Conservation (phyloP, 257 asterid genomes). For the Scutellaria baicalensis region DNA sequence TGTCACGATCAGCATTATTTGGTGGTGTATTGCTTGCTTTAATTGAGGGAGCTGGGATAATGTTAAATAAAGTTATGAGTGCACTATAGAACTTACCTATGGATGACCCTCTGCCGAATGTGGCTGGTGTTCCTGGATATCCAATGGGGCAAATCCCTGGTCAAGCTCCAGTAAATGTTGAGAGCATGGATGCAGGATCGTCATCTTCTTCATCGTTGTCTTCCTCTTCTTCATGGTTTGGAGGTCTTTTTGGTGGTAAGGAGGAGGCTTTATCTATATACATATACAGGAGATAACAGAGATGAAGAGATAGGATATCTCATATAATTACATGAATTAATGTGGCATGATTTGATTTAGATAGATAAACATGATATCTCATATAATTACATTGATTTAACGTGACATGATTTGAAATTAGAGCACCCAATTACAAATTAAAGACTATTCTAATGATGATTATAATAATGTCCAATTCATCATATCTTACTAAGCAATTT, state of each 20-base stretch:
- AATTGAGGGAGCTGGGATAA: constrained; percentile 86
- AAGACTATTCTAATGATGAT: no score
- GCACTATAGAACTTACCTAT: constrained; percentile 46
- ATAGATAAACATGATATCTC: no score
- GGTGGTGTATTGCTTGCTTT: constrained; percentile 82
- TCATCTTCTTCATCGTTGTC: constrained; percentile 33
- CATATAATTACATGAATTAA: no score
- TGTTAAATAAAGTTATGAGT: constrained; percentile 59
- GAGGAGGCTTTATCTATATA: no score
- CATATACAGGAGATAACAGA: no score
- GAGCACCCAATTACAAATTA: no score
- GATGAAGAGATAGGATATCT: no score
- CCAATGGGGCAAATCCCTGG: constrained; percentile 63
- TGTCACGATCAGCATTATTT: constrained; percentile 63
- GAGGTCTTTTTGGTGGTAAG: constrained; percentile 63
- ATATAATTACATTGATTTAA: no score
- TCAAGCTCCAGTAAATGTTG: constrained; percentile 45
- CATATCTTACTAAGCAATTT: no score
- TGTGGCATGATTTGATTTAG: no score
- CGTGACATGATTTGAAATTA: no score
- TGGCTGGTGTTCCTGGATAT: constrained; percentile 49
- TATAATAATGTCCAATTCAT: no score
- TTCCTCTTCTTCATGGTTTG: constrained; percentile 82
- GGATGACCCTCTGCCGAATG: constrained; percentile 53
- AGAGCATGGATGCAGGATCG: constrained; percentile 29